Base-by-base conservation (phyloP, 2,329 filamentous ascomycete genomes). In the Aspergillus spinulosporus region DNA sequence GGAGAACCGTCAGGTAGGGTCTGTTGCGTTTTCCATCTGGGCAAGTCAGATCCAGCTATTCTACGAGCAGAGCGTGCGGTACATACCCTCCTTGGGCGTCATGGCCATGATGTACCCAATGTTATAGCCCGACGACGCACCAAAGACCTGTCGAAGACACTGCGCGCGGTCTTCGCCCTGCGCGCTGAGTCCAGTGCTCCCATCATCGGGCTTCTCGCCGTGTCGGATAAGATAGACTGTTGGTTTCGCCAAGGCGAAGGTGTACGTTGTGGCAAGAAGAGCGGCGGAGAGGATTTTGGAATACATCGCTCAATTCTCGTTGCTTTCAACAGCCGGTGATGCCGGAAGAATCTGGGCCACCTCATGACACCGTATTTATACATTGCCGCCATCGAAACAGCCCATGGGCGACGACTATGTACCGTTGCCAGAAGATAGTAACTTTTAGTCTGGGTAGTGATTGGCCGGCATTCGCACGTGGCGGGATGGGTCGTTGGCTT, bases 151-250 rank as follows among this genome's bases (percentile, higher is more conserved):
- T 8, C 80, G 73, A n/a, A 87, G 71, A 60, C 84, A 86, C 63
- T 87, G 80, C 0, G 84, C 81, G 12, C 84, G 81, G 68, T 83
- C 57, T 52, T 77, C 60, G n/a, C 84, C 84, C 57, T 78, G 64
- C 0, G 75, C 62, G 54, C 69, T 83, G 45, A 87, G 73, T 2
- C 83, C 83, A 55, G 78, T 71, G 3, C 21, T 49, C 34, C 74
- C 73, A 12, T 76, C 76, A 37, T 64, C 55, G 2, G 84, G 84
- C 69, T 87, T 87, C 68, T 87, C 84, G 57, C 84, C 84, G 61
- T 87, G 84, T 14, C 84, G 81, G 66, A 87, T 87, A 6, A 87
- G 71, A 65, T 85, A 87, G 32, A 87, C 80, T 0, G 79, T 85
- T 1, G 82, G 78, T 7, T 61, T 57, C 11, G 67, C 66, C 3